Evolutionary conservation across 108 stramenopile species (phyloP), one percentile per base, ranked within the genome.

Genomic region (Parietichytrium sp.): DNA sequence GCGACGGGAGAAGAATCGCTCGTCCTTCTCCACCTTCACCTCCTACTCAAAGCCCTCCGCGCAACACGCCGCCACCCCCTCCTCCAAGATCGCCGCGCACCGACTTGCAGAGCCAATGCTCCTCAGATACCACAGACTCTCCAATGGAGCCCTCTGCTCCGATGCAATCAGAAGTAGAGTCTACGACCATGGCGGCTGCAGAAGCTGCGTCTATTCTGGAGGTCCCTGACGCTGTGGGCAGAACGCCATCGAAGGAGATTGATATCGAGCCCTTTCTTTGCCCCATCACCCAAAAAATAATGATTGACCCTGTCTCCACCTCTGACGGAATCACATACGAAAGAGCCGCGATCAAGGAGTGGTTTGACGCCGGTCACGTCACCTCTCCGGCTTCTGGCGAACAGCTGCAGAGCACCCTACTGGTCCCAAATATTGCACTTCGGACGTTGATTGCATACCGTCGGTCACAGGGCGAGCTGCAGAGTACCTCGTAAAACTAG

Each of bases 231-330:
- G 38, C 38, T 27, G 10, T 72, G 33, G 36, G 38, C 6, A 20
- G 16, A 1, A n/a, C n/a, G n/a, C n/a, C n/a, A n/a, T n/a, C n/a
- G n/a, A n/a, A n/a, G n/a, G n/a, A n/a, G n/a, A n/a, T n/a, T n/a
- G 42, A 72, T 20, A 38, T 72, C 0, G 79, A 80, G 33, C 52
- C 51, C 16, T 83, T 84, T 20, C 18, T 54, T 18, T 81, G 80
- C 47, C 80, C 80, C 3, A 54, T 81, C 80, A 54, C 80, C 10
- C 55, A 20, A 16, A 26, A 55, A 7, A 13, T 81, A 4, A 81
- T 81, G 80, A 23, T 7, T 4, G 80, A 81, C 45, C 80, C 80
- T 8, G 80, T 81, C 0, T 13, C 48, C 18, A 81, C 80, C 8
- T 38, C 47, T 13, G 55, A 81, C 47, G 80, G 80, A 6, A 18